Conservation (phyloP, 257 asterid genomes). For the Nicotiana obtusifolia region DNA sequence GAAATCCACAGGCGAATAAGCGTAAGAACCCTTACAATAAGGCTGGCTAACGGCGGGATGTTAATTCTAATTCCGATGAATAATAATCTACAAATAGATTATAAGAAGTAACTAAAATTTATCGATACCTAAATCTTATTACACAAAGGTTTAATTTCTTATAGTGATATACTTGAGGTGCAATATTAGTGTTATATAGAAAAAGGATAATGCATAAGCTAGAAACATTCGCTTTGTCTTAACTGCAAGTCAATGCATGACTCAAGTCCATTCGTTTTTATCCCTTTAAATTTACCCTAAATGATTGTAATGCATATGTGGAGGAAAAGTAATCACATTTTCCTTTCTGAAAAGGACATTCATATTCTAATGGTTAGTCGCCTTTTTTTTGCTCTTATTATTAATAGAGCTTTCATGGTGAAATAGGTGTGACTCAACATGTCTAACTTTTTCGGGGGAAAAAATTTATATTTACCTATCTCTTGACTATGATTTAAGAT, state of each 20-base stretch:
- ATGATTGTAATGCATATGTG: no score
- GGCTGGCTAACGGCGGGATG: conserved; percentile 28
- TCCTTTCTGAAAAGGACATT: no score
- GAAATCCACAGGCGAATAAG: conserved; percentile 24
- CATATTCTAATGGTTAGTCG: no score
- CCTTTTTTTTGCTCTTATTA: no score
- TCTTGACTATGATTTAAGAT: no score
- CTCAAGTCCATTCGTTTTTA: not conserved
- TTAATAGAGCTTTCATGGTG: no score
- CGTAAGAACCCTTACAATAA: conserved; percentile 28
- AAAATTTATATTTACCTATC: no score
- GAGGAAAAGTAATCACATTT: no score
- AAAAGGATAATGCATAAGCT: not conserved
- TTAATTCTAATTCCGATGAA: not conserved
- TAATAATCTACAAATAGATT: not conserved
- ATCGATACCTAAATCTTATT: not conserved
- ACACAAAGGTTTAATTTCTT: not conserved
- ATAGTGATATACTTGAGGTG: not conserved
- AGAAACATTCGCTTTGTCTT: not conserved
- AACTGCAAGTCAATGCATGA: not conserved
- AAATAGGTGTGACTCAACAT: no score
- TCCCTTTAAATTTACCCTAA: no score
- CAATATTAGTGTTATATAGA: not conserved
- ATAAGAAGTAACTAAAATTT: not conserved
- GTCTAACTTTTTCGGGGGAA: no score